Evolutionary conservation across 176 grass and related monocot species (phyloP).

Genomic region (Eremochloa ophiuroides): DNA sequence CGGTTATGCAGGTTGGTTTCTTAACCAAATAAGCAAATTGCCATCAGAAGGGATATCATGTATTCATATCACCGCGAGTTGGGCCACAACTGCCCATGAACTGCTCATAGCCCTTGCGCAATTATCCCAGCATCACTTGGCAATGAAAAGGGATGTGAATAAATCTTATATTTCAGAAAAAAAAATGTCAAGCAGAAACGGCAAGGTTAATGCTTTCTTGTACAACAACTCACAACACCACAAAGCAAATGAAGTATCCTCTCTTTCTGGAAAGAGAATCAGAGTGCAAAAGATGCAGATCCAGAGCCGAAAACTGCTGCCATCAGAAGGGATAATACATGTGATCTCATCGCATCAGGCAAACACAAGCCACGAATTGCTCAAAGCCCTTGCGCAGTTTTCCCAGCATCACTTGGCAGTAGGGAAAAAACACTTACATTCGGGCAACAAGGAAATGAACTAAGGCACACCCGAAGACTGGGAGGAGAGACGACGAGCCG

Average conservation of each 20-base stretch:
- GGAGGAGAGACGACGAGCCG: background rate
- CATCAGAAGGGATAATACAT: constrained; percentile 41
- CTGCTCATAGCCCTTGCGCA: constrained; percentile 63
- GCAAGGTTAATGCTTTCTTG: background rate
- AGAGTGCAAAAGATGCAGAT: background rate
- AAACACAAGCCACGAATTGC: constrained; percentile 29
- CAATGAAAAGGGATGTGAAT: background rate
- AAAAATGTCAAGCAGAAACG: background rate
- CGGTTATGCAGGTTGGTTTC: background rate
- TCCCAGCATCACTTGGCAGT: constrained; percentile 56
- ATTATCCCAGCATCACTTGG: constrained; percentile 51
- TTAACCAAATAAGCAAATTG: background rate
- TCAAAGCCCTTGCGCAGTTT: constrained; percentile 78
- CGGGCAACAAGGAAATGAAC: background rate
- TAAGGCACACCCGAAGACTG: background rate
- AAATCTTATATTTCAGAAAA: background rate
- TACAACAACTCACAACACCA: background rate
- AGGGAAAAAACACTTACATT: background rate
- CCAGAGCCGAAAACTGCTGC: background rate
- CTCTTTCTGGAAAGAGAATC: no score
- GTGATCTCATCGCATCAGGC: constrained; percentile 58
- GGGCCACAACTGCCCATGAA: constrained; percentile 8
- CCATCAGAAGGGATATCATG: constrained; percentile 42
- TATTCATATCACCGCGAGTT: constrained; percentile 36
- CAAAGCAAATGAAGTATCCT: background rate